Evolutionary conservation across 345 rosid genomes (phyloP), one percentile per base, ranked within the genome.

Genomic region (Eutrema heterophyllum): DNA sequence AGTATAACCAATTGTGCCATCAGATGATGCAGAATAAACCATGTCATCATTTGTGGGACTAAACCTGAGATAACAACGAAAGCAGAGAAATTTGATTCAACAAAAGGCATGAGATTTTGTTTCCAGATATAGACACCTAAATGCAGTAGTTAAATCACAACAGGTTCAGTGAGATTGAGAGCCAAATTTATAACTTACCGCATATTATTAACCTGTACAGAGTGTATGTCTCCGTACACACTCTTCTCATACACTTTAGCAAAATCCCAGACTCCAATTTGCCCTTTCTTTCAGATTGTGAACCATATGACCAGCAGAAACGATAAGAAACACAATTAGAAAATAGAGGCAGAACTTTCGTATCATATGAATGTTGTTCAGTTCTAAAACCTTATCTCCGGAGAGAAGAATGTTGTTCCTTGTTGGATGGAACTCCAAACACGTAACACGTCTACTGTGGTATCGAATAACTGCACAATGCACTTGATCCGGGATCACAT

Each of bases 211-310:
- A 95, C 93, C 81, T 88, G 87, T 41, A 95, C 88, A 15, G 75
- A 70, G 84, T 95, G 99, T 71, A 92, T 85, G 76, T 92, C 83
- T 63, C 85, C 88, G 49, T 95, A 95, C 72, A 92, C 92, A 57
- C 75, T 89, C 83, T 86, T 95, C 79, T 95, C 99, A 73, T 89
- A 84, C 68, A 92, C 97, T 82, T 87, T 84, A 65, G 63, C 82
- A 74, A 86, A 95, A 82, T 95, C 99, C 97, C 97, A 92, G 2
- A 95, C 85, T 83, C 99, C 97, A 72, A 95, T 82, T 86, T 92
- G 97, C 65, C 99, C 99, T 89, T 95, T 92, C 99, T 95, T 76
- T 85, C 33, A 67, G 39, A 80, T 56, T 0, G 44, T 5, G 26
- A 51, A 79, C 46, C 70, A 62, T 9, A 60, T 9, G 3, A 67